phyloP scores from a whole-genome alignment of 179 eudicot genomes.

The Dionaea muscipula region DNA sequence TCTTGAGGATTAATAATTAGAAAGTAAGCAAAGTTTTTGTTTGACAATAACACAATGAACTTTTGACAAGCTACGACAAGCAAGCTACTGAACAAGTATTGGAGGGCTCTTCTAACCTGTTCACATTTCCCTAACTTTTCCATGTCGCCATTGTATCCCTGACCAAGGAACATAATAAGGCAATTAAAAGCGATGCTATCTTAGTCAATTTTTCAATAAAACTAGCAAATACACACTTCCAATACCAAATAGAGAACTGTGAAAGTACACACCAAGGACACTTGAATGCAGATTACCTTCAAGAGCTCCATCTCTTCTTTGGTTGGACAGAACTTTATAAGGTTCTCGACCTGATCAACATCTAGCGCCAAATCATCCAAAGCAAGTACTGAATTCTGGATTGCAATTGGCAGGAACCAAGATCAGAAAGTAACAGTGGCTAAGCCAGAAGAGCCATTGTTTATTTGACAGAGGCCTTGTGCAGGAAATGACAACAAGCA shows the following conservation, averaged over 20 bases:
- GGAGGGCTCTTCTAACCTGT: conserved; percentile 37
- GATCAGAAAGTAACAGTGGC: neutral
- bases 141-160: conserved; percentile 77
- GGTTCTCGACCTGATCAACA: conserved; percentile 18
- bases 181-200: too few relatives aligned
- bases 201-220: too few relatives aligned
- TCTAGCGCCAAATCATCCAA: conserved; percentile 46
- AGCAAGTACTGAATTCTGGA: conserved; percentile 38
- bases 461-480: too few relatives aligned
- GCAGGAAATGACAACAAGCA: too few relatives aligned
- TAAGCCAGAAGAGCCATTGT: too few relatives aligned
- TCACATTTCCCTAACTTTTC: conserved; percentile 84
- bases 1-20: too few relatives aligned
- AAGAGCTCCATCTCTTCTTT: conserved; percentile 57
- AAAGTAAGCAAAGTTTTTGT: too few relatives aligned
- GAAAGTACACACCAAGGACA: too few relatives aligned
- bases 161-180: conserved; percentile 13
- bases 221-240: too few relatives aligned
- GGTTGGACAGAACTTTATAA: conserved; percentile 8
- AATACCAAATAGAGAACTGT: neutral
- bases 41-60: too few relatives aligned
- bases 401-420: neutral
- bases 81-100: neutral
- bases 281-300: conserved; percentile 33
- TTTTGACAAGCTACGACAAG: too few relatives aligned